Evolutionary conservation across 306 rosid species (phyloP), one percentile per base, ranked within the genome.

Genomic region (Vicia villosa): DNA sequence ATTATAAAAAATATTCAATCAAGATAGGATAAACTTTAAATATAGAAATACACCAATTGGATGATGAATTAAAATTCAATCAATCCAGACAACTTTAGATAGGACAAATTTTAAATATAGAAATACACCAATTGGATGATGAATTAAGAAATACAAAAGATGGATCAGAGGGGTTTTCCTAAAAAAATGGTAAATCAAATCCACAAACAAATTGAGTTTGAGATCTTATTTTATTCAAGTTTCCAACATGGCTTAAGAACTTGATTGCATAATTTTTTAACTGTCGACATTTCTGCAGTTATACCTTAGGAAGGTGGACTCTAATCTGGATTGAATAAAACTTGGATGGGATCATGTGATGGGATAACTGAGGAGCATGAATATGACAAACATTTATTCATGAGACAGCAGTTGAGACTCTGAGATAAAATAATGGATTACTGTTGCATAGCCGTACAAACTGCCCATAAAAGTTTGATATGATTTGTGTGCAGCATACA

Each of bases 191-290:
- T 6, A 32, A 32, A 32, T 6, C 37, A 32, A 32, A 32, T 32
- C 37, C 37, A 32, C 37, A 32, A 32, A 24, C 32, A 20, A 52
- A 19, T 30, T 15, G 17, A 41, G 66, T 57, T 41, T 57, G 21
- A 26, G 12, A 72, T 45, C 38, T 72, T 10, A 11, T 21, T 52
- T 20, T n/a, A 52, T 43, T 46, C 36, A 19, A 46, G 15, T 30
- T 24, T 20, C 61, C 46, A 10, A 20, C 51, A 34, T 20, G 69
- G 62, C 54, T 61, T 13, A 72, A 20, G 77, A 61, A 62, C 15
- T 62, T 49, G 62, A 72, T 13, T 36, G 30, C 12, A 11, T 49
- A 13, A 34, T 11, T 34, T 4, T 26, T 11, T 67, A 49, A 12
- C 21, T 10, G 62, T 20, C 21, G 57, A 11, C 59, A 45, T 43